Evolutionary conservation across 495 filamentous ascomycete genomes (phyloP).

Genomic region (Tuber calosporum): DNA sequence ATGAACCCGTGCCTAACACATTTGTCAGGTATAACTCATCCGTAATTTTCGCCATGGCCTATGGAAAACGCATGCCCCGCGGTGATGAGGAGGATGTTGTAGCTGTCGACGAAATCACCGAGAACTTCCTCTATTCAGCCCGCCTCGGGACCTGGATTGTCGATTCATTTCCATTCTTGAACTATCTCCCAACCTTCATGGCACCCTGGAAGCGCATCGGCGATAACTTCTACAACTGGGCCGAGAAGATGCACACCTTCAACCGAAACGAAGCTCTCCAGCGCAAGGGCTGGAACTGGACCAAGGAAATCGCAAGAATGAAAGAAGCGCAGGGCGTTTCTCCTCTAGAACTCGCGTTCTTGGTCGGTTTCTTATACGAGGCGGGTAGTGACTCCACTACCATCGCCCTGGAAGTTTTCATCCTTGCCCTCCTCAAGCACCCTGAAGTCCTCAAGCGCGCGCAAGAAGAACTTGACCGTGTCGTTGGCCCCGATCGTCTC

Average conservation of each 20-base stretch:
- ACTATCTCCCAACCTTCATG: not conserved
- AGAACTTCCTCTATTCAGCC: not conserved
- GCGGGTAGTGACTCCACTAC: conserved; percentile 56
- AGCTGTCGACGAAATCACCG: not conserved
- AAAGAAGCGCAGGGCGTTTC: not conserved
- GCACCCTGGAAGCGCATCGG: not conserved
- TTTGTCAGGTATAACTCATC: not conserved
- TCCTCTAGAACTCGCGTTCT: conserved; percentile 37
- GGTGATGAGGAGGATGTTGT: not conserved
- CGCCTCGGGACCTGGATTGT: not conserved
- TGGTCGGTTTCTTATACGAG: conserved; percentile 51
- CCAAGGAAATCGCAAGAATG: conserved; percentile 2
- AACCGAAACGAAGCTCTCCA: conserved; percentile 1
- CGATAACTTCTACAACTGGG: conserved; percentile 1
- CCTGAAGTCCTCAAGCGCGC: conserved; percentile 41
- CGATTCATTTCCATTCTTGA: not conserved
- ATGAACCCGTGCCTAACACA: not conserved
- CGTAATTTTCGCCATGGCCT: not conserved
- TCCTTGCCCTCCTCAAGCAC: conserved; percentile 35
- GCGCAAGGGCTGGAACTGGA: not conserved
- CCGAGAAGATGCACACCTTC: not conserved
- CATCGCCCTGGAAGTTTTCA: conserved; percentile 37
- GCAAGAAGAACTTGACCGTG: conserved; percentile 40
- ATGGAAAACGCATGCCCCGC: conserved; percentile 4
- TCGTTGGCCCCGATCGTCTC: conserved; percentile 35